Evolutionary conservation across 1,284 basidiomycete species (phyloP).

Genomic region (Flammula alnicola): DNA sequence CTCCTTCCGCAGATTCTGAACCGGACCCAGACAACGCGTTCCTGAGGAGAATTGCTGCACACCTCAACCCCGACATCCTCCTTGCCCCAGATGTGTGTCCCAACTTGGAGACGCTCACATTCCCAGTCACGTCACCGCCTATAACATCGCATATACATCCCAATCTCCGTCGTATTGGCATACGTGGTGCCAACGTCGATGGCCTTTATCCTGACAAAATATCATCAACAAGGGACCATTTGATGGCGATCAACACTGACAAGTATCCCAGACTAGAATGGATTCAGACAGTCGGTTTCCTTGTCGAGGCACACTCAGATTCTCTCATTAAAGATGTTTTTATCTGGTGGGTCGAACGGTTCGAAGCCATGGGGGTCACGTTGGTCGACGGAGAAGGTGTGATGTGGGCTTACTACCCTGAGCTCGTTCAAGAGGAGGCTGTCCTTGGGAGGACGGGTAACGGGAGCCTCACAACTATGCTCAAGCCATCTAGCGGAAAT

Average conservation of each 20-base stretch:
- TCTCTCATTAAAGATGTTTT: constrained; percentile 50
- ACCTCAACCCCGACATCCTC: constrained; percentile 46
- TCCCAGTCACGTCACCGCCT: constrained; percentile 38
- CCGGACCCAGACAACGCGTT: constrained; percentile 33
- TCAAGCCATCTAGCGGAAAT: neutral
- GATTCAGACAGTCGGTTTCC: constrained; percentile 49
- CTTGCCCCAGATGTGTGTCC: constrained; percentile 46
- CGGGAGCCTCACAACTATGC: neutral
- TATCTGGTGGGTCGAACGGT: constrained; percentile 58
- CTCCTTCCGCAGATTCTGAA: constrained; percentile 40
- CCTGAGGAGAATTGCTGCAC: constrained; percentile 31
- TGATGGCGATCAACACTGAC: constrained; percentile 45
- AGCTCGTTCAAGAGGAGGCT: constrained; percentile 2
- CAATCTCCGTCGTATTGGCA: constrained; percentile 48
- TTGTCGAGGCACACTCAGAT: constrained; percentile 51
- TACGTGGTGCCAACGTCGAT: constrained; percentile 46
- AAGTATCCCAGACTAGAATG: constrained; percentile 50
- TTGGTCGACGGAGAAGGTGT: constrained; percentile 59
- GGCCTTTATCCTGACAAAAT: constrained; percentile 48
- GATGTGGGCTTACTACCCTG: constrained; percentile 48
- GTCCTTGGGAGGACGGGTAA: neutral
- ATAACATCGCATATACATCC: constrained; percentile 36
- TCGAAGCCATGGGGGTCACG: constrained; percentile 51
- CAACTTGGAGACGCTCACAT: constrained; percentile 48
- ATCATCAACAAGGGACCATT: constrained; percentile 39